Conservation (phyloP, 2,329 filamentous ascomycete species). For the Colletotrichum lupini region DNA sequence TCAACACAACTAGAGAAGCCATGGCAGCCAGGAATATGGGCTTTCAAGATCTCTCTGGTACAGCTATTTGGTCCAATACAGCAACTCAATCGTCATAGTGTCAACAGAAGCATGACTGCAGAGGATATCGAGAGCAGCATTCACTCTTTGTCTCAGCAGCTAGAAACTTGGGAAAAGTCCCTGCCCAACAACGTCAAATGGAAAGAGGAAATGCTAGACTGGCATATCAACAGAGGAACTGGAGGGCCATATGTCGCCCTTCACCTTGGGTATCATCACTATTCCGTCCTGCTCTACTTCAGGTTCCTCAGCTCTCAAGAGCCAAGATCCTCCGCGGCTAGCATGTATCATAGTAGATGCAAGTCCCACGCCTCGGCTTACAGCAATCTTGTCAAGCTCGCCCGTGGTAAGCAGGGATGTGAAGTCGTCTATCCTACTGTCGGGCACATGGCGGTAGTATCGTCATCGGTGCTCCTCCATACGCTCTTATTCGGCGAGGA, state of each 20-base stretch:
- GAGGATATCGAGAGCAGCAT: background rate
- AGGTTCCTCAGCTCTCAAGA: constrained; percentile 46
- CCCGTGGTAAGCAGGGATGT: constrained; percentile 19
- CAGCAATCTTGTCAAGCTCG: constrained; percentile 39
- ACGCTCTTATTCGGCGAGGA: constrained; percentile 23
- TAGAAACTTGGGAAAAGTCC: background rate
- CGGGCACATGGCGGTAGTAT: constrained; percentile 38
- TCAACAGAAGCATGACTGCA: background rate
- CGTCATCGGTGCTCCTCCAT: constrained; percentile 37
- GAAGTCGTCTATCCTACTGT: constrained; percentile 35
- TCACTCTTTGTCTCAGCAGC: background rate
- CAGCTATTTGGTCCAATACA: background rate
- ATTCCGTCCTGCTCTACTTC: constrained; percentile 50
- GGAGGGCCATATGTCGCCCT: constrained; percentile 46
- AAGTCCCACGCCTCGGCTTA: constrained; percentile 43
- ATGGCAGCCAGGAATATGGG: background rate
- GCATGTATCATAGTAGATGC: constrained; percentile 36
- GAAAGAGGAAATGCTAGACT: background rate
- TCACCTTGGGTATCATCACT: constrained; percentile 51
- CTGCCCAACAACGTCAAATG: background rate
- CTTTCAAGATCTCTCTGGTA: background rate
- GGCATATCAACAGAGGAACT: background rate
- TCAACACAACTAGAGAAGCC: background rate
- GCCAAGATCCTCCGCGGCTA: background rate
- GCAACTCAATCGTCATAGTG: background rate